These are phyloP conservation scores for Postia placenta DNA, from an alignment of 768 basidiomycete genomes.

Conservation along the genomic window DNA sequence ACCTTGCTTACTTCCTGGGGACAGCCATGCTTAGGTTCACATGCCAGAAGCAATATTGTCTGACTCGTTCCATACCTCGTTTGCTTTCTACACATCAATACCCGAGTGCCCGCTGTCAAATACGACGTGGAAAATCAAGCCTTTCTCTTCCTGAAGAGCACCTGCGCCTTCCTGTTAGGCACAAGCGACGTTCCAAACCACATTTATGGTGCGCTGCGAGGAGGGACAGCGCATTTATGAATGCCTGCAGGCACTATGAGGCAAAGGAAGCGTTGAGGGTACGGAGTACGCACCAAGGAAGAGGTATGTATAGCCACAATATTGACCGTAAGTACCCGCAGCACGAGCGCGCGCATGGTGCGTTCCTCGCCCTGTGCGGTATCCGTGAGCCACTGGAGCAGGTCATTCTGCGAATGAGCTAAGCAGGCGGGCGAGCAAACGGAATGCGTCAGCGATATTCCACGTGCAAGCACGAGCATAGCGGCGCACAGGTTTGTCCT, in stretches of 20 bases:
- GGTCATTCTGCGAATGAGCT: conserved; percentile 26
- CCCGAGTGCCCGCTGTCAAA: too few species aligned
- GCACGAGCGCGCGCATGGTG: conserved; percentile 20
- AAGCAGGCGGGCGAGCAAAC: not conserved
- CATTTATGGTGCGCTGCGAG: conserved; percentile 25
- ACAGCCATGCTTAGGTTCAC: too few species aligned
- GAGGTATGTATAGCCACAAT: conserved; percentile 38
- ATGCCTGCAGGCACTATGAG: conserved; percentile 13
- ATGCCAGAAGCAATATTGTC: too few species aligned
- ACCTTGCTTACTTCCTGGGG: too few species aligned
- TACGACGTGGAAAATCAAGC: too few species aligned
- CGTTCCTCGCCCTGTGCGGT: conserved; percentile 20
- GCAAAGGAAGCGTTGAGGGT: too few species aligned
- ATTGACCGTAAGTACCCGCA: conserved; percentile 31
- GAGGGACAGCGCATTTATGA: conserved; percentile 23
- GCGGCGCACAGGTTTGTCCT: conserved; percentile 9
- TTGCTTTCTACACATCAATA: too few species aligned
- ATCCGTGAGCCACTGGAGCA: conserved; percentile 36
- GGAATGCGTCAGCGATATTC: not conserved
- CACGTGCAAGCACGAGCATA: not conserved
- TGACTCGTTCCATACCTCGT: too few species aligned
- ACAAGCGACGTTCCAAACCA: not conserved
- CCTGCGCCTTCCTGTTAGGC: conserved; percentile 7
- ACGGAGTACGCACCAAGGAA: conserved; percentile 25
- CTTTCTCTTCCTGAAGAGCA: conserved; percentile 18